These are phyloP conservation scores for Candida tallmaniae DNA, from an alignment of 805 yeast genomes.

Conservation along the genomic window DNA sequence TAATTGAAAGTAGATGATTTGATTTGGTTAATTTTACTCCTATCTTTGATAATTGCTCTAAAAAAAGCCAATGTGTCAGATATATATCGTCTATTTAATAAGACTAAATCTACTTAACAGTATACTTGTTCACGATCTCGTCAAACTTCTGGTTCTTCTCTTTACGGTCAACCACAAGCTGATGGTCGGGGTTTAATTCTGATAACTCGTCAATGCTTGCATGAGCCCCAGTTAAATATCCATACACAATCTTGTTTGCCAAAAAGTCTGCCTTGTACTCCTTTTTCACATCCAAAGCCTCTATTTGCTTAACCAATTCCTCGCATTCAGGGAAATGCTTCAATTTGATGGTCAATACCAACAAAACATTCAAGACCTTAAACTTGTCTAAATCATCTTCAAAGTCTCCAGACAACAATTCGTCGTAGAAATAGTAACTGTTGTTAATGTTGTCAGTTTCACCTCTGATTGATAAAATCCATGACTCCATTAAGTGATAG, in stretches of 20 bases:
- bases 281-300: constrained; percentile 33
- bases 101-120: too few relatives aligned
- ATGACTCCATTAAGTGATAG: constrained; percentile 75
- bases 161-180: constrained; percentile 50
- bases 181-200: constrained; percentile 50
- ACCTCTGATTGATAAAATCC: constrained; percentile 42
- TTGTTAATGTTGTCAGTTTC: constrained; percentile 38
- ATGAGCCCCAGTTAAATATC: constrained; percentile 35
- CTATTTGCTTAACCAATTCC: constrained; percentile 46
- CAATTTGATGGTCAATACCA: constrained; percentile 73
- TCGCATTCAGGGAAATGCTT: constrained; percentile 80
- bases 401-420: constrained; percentile 53
- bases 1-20: too few relatives aligned
- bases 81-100: too few relatives aligned
- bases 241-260: constrained; percentile 63
- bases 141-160: constrained; percentile 66
- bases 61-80: too few relatives aligned
- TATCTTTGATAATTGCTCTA: too few relatives aligned
- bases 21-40: too few relatives aligned
- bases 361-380: constrained; percentile 49
- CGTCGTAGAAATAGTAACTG: constrained; percentile 69
- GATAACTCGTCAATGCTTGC: constrained; percentile 28
- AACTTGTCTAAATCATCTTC: constrained; percentile 35
- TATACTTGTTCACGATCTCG: constrained; percentile 59
- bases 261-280: constrained; percentile 40